Evolutionary conservation across 345 rosid genomes (phyloP).

Genomic region (Eucalyptus melliodora): DNA sequence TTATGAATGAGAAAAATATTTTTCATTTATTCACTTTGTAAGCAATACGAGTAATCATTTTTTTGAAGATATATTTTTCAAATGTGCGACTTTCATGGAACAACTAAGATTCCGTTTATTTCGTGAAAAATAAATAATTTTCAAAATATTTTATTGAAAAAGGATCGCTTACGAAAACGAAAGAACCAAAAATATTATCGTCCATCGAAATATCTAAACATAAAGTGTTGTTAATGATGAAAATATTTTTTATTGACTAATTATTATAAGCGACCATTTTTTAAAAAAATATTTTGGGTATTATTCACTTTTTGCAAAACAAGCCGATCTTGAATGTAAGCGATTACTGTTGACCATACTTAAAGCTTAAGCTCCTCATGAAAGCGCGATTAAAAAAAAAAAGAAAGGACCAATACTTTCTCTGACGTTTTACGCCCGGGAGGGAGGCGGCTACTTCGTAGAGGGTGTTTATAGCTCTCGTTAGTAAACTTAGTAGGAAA

Average conservation of each 20-base stretch:
- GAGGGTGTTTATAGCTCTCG: background rate
- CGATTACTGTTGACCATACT: too few relatives aligned
- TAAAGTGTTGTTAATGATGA: background rate
- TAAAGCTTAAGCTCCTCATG: too few relatives aligned
- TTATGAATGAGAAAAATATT: background rate
- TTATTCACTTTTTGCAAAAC: too few relatives aligned
- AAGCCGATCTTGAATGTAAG: too few relatives aligned
- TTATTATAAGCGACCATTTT: accelerated
- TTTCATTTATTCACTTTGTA: background rate
- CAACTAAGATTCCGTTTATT: background rate
- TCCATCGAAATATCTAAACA: background rate
- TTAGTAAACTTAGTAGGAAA: background rate
- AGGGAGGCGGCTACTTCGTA: background rate
- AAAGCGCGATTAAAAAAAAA: too few relatives aligned
- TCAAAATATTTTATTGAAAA: background rate
- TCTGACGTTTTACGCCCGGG: background rate
- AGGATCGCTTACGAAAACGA: accelerated
- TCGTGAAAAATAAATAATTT: background rate
- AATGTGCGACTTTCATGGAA: background rate
- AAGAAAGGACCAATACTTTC: background rate
- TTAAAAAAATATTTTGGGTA: too few relatives aligned
- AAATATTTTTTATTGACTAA: too few relatives aligned
- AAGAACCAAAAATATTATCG: accelerated
- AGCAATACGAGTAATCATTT: accelerated
- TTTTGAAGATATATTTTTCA: background rate